These are phyloP conservation scores for Arachnopeziza araneosa DNA, from an alignment of 2,329 filamentous ascomycete species.

Conservation along the genomic window DNA sequence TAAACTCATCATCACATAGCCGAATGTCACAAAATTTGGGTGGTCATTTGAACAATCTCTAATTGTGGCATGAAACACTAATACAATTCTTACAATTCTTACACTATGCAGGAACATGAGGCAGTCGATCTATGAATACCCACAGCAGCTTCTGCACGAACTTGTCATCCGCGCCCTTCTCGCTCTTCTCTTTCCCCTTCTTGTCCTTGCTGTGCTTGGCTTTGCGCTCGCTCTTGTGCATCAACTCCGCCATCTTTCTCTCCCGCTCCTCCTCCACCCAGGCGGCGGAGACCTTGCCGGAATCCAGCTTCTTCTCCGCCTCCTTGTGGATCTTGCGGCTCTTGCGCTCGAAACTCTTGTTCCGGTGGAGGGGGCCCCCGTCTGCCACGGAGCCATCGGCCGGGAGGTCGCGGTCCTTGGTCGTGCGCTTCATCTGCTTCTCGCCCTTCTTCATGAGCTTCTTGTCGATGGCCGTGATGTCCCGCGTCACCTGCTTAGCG, in stretches of 20 bases:
- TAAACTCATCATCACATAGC: not conserved
- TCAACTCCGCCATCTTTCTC: not conserved
- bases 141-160: not conserved
- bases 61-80: not conserved
- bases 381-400: not conserved
- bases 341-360: not conserved
- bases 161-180: not conserved
- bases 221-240: not conserved
- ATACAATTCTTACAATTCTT: not conserved
- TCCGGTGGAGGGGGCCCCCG: not conserved
- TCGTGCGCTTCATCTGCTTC: conserved; percentile 4
- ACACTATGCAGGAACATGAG: not conserved
- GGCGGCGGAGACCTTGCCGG: not conserved
- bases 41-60: not conserved
- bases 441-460: conserved; percentile 23
- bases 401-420: not conserved
- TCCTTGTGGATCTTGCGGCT: not conserved
- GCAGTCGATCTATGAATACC: not conserved
- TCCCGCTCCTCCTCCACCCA: not conserved
- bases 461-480: conserved; percentile 19
- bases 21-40: not conserved
- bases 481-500: conserved; percentile 23
- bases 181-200: not conserved
- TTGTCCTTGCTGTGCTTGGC: not conserved
- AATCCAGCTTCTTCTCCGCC: not conserved